phyloP scores from a whole-genome alignment of 2,329 filamentous ascomycete genomes.

The Ceratocystiopsis brevicomis region DNA sequence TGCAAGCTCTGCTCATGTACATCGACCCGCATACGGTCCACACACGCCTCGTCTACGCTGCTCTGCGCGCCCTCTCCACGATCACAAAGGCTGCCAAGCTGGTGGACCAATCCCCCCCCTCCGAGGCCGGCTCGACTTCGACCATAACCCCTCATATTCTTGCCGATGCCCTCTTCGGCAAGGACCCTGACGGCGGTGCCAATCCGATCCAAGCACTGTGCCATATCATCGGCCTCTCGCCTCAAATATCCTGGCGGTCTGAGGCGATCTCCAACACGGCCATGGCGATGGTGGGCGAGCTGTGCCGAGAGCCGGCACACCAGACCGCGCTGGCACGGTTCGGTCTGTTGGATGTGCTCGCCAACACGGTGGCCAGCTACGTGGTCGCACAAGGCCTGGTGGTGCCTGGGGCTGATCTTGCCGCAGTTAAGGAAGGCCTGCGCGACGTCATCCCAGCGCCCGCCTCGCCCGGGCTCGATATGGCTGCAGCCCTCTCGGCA shows the following conservation, averaged over 20 bases:
- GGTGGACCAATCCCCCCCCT: background rate
- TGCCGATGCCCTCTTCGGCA: conserved; percentile 45
- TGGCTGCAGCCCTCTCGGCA: conserved; percentile 58
- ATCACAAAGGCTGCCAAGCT: conserved; percentile 38
- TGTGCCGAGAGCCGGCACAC: conserved; percentile 52
- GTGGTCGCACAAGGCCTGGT: conserved; percentile 49
- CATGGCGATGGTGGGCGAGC: conserved; percentile 32
- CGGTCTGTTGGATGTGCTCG: conserved; percentile 62
- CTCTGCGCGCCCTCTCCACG: conserved; percentile 55
- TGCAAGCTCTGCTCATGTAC: conserved; percentile 52
- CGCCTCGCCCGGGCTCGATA: conserved; percentile 36
- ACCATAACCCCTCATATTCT: conserved; percentile 16
- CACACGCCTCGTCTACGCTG: conserved; percentile 48
- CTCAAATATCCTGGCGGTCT: conserved; percentile 17
- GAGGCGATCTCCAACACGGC: conserved; percentile 34
- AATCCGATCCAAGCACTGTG: conserved; percentile 35
- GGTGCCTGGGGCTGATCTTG: conserved; percentile 41
- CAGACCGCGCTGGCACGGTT: conserved; percentile 52
- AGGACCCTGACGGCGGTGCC: conserved; percentile 7
- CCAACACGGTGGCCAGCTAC: conserved; percentile 52
- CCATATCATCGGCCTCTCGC: conserved; percentile 43
- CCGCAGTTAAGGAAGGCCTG: conserved; percentile 34
- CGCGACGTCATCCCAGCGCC: conserved; percentile 40
- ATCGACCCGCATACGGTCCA: conserved; percentile 47
- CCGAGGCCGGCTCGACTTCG: no score